These are phyloP conservation scores for Ottelia alismoides DNA, from an alignment of 106 monocot genomes.

Conservation along the genomic window DNA sequence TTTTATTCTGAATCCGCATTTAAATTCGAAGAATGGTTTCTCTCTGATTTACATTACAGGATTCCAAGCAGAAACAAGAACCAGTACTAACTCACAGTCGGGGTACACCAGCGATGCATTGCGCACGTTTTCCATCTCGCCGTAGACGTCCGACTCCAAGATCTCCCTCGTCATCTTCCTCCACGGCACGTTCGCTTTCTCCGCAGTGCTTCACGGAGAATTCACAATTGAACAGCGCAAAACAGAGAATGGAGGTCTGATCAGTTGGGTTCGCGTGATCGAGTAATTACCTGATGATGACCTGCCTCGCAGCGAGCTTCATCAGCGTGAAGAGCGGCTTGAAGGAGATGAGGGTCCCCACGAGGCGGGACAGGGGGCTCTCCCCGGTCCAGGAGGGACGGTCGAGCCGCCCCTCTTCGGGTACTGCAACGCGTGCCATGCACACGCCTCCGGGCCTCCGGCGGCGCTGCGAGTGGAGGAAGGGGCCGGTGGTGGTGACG, in stretches of 20 bases:
- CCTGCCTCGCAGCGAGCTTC: conserved; percentile 51
- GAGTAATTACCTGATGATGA: conserved; percentile 65
- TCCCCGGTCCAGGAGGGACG: conserved; percentile 56
- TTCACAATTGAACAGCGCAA: too few species aligned
- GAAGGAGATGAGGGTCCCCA: conserved; percentile 69
- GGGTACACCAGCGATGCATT: conserved; percentile 21
- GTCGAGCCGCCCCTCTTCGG: conserved; percentile 29
- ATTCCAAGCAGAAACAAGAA: neutral
- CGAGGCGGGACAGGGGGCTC: conserved; percentile 52
- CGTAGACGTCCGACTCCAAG: conserved; percentile 32
- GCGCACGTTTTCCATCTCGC: conserved; percentile 14
- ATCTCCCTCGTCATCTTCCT: conserved; percentile 60
- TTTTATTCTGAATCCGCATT: too few species aligned
- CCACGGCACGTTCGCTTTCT: conserved; percentile 82
- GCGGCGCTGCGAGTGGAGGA: neutral
- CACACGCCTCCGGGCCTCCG: neutral
- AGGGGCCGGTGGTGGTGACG: too few species aligned
- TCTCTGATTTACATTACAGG: too few species aligned
- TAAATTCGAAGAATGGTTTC: too few species aligned
- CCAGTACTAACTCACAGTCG: conserved; percentile 11
- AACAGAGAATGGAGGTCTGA: too few species aligned
- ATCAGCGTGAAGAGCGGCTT: conserved; percentile 61
- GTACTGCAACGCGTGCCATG: neutral
- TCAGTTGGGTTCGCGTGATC: too few species aligned
- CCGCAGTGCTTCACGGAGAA: conserved; percentile 83